A percentile compares a stretch with the other conserved stretches of the same genome.
Conservation (phyloP, 306 rosid species). For the Casuarina cunninghamiana region DNA sequence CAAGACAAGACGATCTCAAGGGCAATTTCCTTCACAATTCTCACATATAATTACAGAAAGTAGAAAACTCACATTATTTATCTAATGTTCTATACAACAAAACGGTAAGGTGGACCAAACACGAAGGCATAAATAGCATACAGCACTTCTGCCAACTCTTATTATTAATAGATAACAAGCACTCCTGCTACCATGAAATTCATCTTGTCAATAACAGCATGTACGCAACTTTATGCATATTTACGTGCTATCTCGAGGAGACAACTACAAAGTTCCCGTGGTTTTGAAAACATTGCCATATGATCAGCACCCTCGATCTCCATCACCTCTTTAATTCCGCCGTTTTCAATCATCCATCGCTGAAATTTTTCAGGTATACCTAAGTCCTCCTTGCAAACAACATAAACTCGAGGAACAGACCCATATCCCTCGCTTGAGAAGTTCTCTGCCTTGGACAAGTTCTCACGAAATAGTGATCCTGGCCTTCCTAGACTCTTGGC, state of each 20-base stretch:
- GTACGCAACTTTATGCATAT: neutral
- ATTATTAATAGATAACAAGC: no score
- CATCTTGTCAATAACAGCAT: no score
- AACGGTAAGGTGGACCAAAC: no score
- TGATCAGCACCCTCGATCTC: conserved; percentile 51
- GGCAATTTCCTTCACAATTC: no score
- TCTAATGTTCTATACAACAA: no score
- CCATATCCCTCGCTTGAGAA: conserved; percentile 41
- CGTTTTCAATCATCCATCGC: conserved; percentile 53
- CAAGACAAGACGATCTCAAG: no score
- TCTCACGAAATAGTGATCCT: conserved; percentile 42
- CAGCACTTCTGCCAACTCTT: no score
- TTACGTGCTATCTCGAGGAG: conserved; percentile 40
- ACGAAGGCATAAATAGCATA: no score
- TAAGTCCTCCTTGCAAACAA: conserved; percentile 32
- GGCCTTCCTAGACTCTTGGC: conserved; percentile 33
- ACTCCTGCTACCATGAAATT: no score
- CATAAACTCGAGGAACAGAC: conserved; percentile 34
- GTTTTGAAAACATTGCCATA: conserved; percentile 38
- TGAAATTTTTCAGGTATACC: conserved; percentile 30
- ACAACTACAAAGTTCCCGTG: conserved; percentile 22
- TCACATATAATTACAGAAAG: no score
- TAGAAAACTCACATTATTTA: no score
- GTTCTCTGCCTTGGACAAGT: conserved; percentile 30
- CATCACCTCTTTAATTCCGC: conserved; percentile 33